Conservation (phyloP, 2,329 filamentous ascomycete genomes). For the Clarireedia hainanense region DNA sequence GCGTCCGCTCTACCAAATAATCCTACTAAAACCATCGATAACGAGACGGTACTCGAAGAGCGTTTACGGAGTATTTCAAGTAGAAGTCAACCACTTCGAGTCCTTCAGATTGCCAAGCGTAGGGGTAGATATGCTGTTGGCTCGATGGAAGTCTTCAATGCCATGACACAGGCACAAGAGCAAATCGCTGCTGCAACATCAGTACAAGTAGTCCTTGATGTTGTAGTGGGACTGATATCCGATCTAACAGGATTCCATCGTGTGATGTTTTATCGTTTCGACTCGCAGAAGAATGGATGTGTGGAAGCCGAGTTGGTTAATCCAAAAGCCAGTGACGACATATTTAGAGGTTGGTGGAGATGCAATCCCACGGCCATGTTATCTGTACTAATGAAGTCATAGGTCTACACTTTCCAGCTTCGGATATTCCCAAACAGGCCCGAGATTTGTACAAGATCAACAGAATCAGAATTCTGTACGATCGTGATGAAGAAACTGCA, state of each 20-base stretch:
- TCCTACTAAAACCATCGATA: conserved; percentile 66
- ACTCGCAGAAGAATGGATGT: conserved; percentile 41
- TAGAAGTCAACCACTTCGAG: conserved; percentile 66
- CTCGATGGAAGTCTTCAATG: conserved; percentile 84
- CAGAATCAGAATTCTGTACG: conserved; percentile 80
- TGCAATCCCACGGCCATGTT: neutral
- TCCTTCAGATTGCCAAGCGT: conserved; percentile 67
- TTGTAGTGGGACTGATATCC: conserved; percentile 77
- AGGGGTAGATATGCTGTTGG: conserved; percentile 49
- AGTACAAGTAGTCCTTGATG: conserved; percentile 68
- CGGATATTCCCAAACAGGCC: conserved; percentile 79
- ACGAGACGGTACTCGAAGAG: conserved; percentile 66
- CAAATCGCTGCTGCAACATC: conserved; percentile 67
- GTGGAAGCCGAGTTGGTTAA: conserved; percentile 85
- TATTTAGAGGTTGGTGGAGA: conserved; percentile 68
- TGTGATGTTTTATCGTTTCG: conserved; percentile 91
- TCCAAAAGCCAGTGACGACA: conserved; percentile 68
- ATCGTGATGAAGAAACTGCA: conserved; percentile 71
- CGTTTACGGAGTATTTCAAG: conserved; percentile 67
- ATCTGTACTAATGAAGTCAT: neutral
- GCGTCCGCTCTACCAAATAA: conserved; percentile 38
- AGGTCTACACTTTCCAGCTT: conserved; percentile 49
- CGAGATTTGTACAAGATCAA: conserved; percentile 86
- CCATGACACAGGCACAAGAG: conserved; percentile 86
- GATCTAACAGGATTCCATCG: conserved; percentile 87